Evolutionary conservation across 2,329 filamentous ascomycete species (phyloP), one percentile per base, ranked within the genome.

Genomic region (Cercospora canescens): DNA sequence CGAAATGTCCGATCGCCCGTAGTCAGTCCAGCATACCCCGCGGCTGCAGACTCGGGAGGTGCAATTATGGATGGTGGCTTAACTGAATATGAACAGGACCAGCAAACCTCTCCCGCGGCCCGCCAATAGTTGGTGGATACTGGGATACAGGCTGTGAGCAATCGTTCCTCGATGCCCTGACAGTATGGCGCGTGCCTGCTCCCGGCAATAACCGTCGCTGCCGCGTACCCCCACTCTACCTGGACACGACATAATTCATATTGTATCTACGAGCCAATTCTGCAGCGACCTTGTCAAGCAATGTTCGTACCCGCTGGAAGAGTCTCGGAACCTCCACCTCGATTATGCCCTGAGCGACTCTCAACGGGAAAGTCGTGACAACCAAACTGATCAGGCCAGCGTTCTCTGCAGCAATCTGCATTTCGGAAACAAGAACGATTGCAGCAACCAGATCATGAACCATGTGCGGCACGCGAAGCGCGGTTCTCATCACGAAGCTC

Each of bases 401-500:
- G 14, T 30, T 24, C 4, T n/a, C 26, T n/a, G 30, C 34, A 18
- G n/a, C 56, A 14, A 67, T 61, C 8, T 67, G 60, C 55, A n/a
- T 55, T 37, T 61, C 48, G 6, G 64, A 67, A 26, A 67, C 56
- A 9, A 64, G 32, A 5, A 59, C 55, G 7, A 67, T 67, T 4
- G 39, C 60, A 32, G 60, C 39, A 26, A 64, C 64, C 14, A 67
- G 61, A 21, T 67, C 64, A 18, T 35, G 30, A 41, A 67, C 14
- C 5, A 55, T 32, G 30, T 67, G 39, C 6, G 64, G 60, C 30
- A 35, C 55, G 9, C 50, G 64, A n/a, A 67, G 28, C 18, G 60
- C 64, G 30, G 50, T 50, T 18, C 45, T 35, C 39, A 64, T 14
- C 4, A 67, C 14, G n/a, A 63, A 60, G 18, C 61, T 67, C 18